Base-by-base conservation (phyloP, 1,284 basidiomycete species). In the Cutaneotrichosporon daszewskae region DNA sequence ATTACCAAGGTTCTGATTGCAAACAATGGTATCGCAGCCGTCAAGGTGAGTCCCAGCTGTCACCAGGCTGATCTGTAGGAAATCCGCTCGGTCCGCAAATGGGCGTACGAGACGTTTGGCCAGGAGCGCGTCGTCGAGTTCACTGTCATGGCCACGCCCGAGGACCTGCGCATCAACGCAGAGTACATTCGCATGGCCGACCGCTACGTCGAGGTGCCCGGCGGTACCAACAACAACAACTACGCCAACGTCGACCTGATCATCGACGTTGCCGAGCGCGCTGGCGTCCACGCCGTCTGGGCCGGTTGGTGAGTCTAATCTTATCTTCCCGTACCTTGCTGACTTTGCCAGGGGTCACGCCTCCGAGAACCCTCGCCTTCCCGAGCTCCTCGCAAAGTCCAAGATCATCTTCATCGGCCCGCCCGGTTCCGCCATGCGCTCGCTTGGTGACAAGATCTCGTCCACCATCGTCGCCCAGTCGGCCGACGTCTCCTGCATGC, bases 181-280 rank as follows among this genome's bases (percentile, higher is more conserved):
- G 95, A 99, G 69, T 99, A 98, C 74, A 98, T 99, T 71, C 87
- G 95, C 58, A 98, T 99, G 95, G 95, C 95, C 26, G 95, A 99
- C 72, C 84, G 92, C 64, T 98, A 95, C 68, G 87, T 99, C 60
- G 95, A 98, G 73, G 95, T 99, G 7, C 94, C 95, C 19, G 95
- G 95, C 57, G 95, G 95, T 51, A 81, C 84, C 37, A 99, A 99
- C 73, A 98, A 98, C 78, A 95, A 99, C 79, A 99, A 99, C 75
- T 98, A 98, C 69, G 95, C 95, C 60, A 99, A 99, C 69, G 95
- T 99, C 60, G 95, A 99, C 69, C 84, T 97, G 61, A 98, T 99
- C 62, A 88, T 98, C 53, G 95, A 99, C 66, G 83, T 99, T 49
- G 95, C 95, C 33, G 92, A 99, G 74, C 85, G 95, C 54, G 81